Base-by-base conservation (phyloP, 176 grass and related monocot species). In the Paspalum notatum region DNA sequence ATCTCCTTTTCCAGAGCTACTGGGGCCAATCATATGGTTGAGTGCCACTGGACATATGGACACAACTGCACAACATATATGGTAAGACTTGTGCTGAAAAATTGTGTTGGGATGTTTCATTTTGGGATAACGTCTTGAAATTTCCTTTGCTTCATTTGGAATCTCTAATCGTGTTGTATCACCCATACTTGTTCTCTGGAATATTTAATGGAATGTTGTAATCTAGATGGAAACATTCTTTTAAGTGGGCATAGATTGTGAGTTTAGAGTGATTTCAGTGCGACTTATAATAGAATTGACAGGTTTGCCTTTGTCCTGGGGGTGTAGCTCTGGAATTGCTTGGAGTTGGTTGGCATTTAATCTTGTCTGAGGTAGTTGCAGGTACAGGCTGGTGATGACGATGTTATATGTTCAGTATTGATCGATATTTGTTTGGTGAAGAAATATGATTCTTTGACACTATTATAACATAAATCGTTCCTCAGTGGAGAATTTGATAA, bases 321-420 rank as follows among this genome's bases (percentile, higher is more conserved):
- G 58, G 15, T 76, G 79, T 77, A 47, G 47, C 72, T 71, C 71
- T 81, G 64, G 63, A 53, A 58, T 81, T 39, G 70, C 77, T 62
- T 84, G 76, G 71, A 80, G 77, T 70, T 81, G 62, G 87, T 85
- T 81, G 56, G 77, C 87, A 85, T 81, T 85, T 89, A 89, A 81
- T 56, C 77, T 70, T 85, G 87, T 85, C 76, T 70, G 79, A 85
- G 87, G 87, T 80, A 76, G 72, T 46, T 85, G 63, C 71, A 42
- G 83, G 71, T 65, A 85, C 82, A 85, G 82, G 56, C 87, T 85
- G 82, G 76, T 81, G 82, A 76, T 51, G 77, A 76, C 9, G 82
- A 77, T 41, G 73, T 71, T 26, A 20, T 70, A 14, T 69, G 56
- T 58, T 80, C 58, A 11, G 64, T 81, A 56, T 84, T 84, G 40